Base-by-base conservation (phyloP, 768 basidiomycete genomes). In the Podaxis sp. region DNA sequence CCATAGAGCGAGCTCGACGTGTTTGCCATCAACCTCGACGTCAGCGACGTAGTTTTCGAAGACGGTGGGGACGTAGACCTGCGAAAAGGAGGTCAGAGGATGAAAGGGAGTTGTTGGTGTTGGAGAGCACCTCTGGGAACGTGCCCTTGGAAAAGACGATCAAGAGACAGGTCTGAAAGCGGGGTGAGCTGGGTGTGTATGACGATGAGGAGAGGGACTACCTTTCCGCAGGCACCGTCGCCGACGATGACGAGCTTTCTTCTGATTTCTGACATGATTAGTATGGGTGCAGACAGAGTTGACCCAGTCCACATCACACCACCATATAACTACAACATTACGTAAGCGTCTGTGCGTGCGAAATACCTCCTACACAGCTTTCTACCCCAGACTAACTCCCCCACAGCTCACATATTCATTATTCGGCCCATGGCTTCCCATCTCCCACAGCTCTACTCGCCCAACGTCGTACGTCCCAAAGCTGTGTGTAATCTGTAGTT, bases 1-100 rank as follows among this genome's bases (percentile, higher is more conserved):
- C 97, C 97, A 98, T 70, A 99, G 80, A 29, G 97, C 96, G 70
- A 99, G 84, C 78, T 99, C 97, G 69, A 98, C 96, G 73, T 96
- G 93, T 81, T 96, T 98, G 68, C 93, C 93, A 72, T 98, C 96
- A 65, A 98, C 96, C 76, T 98, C 94, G 55, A 98, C 95, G 75
- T 98, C 96, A 68, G 96, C 96, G 60, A 97, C 96, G 76, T 98
- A 97, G 87, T 98, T 98, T 84, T 99, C 97, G 69, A 98, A 99
- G 56, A 99, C 97, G 63, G 97, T 99, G 55, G 97, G 97, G 66
- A 98, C 95, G 74, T 98, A 98, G 69, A 98, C 97, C 96, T 98
- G 68, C 6, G 40, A 38, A 13, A 11, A 64, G 50, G 38, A 1
- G 27, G 47, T 46, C 22, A 59, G 24, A 27, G 49, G 36, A 51